Evolutionary conservation across 257 asterid species (phyloP).

Genomic region (Nemophila menziesii): DNA sequence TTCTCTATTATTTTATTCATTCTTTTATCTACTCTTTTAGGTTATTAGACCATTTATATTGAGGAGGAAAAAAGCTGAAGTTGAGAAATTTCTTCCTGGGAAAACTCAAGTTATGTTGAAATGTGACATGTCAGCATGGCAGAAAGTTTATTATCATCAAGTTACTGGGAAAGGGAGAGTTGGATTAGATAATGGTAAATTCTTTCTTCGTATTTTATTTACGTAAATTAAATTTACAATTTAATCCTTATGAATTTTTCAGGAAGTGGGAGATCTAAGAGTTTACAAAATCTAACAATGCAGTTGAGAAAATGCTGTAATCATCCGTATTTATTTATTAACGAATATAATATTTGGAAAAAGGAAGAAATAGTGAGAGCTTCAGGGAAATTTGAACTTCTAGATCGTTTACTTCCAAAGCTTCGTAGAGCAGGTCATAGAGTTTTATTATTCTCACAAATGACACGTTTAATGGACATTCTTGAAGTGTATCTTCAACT

Average conservation of each 20-base stretch:
- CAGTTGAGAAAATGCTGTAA: conserved; percentile 95
- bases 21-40: conserved; percentile 28
- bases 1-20: conserved; percentile 3
- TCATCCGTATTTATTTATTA: conserved; percentile 81
- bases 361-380: conserved; percentile 69
- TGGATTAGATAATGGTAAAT: conserved; percentile 67
- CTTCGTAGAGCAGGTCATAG: conserved; percentile 84
- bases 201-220: too few relatives aligned
- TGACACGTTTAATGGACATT: conserved; percentile 91
- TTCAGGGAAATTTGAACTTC: conserved; percentile 93
- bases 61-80: conserved; percentile 97
- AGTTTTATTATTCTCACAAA: conserved; percentile 91
- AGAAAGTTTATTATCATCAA: conserved; percentile 81
- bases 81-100: conserved; percentile 88
- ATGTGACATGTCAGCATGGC: conserved; percentile 99
- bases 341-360: conserved; percentile 44
- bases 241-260: too few relatives aligned
- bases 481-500: conserved; percentile 76
- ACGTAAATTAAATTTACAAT: too few relatives aligned
- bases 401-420: conserved; percentile 93
- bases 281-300: conserved; percentile 79
- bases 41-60: conserved; percentile 94
- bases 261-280: conserved; percentile 69
- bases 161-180: conserved; percentile 90
- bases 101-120: conserved; percentile 88